A percentile compares a stretch with the other conserved stretches of the same genome.
Evolutionary conservation across 2,329 filamentous ascomycete genomes (phyloP).

Genomic region (Paecilomyces sp.): DNA sequence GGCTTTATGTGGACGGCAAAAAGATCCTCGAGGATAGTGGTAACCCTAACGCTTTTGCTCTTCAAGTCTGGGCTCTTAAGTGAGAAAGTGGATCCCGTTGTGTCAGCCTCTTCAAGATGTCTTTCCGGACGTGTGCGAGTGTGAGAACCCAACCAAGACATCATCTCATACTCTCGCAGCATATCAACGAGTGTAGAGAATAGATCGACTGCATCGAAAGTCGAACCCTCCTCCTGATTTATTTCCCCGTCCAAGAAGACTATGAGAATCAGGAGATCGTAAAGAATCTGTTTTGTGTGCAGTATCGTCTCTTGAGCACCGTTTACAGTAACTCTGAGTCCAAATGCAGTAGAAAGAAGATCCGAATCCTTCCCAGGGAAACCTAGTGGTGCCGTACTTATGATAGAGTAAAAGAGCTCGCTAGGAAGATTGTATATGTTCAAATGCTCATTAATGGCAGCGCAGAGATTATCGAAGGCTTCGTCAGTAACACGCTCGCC

Average conservation of each 20-base stretch:
- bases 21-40: slow-evolving; percentile 37
- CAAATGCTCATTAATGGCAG: slow-evolving; percentile 59
- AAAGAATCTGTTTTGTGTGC: slow-evolving; percentile 64
- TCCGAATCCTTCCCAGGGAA: slow-evolving; percentile 34
- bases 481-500: slow-evolving; percentile 75
- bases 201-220: slow-evolving; percentile 52
- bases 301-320: slow-evolving; percentile 73
- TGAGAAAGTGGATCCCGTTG: slow-evolving; percentile 15
- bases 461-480: slow-evolving; percentile 63
- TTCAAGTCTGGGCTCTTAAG: slow-evolving; percentile 16
- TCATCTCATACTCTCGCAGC: slow-evolving; percentile 65
- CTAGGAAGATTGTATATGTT: slow-evolving; percentile 43
- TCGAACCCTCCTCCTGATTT: slow-evolving; percentile 63
- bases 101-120: slow-evolving; percentile 14
- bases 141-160: slow-evolving; percentile 53
- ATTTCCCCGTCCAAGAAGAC: slow-evolving; percentile 81
- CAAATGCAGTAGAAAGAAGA: slow-evolving; percentile 60
- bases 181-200: slow-evolving; percentile 63
- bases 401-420: slow-evolving; percentile 45
- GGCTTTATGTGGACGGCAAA: slow-evolving; percentile 39
- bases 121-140: slow-evolving; percentile 26
- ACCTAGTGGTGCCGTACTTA: slow-evolving; percentile 42
- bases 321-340: slow-evolving; percentile 65
- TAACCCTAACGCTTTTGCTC: slow-evolving; percentile 16
- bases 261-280: slow-evolving; percentile 75